phyloP scores from a whole-genome alignment of 176 grass and related monocot genomes.

The Bonia amplexicaulis region DNA sequence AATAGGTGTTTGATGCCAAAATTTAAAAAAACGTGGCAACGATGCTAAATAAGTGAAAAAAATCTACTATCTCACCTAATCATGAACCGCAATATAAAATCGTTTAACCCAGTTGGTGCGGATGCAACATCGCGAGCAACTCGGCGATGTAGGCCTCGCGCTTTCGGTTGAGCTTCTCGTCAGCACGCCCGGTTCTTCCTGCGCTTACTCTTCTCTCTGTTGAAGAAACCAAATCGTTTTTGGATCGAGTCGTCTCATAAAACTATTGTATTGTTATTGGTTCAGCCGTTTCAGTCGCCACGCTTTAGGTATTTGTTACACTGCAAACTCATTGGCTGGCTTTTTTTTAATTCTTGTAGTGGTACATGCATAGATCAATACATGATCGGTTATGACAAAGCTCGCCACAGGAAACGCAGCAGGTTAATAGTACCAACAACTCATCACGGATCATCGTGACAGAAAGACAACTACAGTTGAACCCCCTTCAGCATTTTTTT shows the following conservation, averaged over 20 bases:
- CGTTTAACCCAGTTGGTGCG: background rate
- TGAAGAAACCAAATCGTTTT: background rate
- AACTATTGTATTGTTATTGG: background rate
- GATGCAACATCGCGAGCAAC: background rate
- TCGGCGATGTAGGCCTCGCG: background rate
- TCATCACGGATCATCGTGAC: background rate
- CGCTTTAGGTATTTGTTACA: background rate
- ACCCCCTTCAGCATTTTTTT: background rate
- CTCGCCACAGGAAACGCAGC: background rate
- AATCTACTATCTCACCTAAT: background rate
- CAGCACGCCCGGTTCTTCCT: background rate
- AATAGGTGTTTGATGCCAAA: too few relatives aligned
- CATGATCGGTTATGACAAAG: background rate
- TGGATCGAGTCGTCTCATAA: background rate
- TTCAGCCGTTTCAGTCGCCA: background rate
- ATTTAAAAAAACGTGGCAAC: too few relatives aligned
- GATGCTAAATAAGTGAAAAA: too few relatives aligned
- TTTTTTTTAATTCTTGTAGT: background rate
- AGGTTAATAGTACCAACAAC: background rate
- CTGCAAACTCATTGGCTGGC: background rate
- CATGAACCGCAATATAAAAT: background rate
- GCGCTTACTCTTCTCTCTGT: background rate
- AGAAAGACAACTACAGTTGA: constrained; percentile 15
- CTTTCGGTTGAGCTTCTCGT: constrained; percentile 7
- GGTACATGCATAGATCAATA: background rate